Evolutionary conservation across 257 asterid species (phyloP).

Genomic region (Fraxinus pennsylvanica): DNA sequence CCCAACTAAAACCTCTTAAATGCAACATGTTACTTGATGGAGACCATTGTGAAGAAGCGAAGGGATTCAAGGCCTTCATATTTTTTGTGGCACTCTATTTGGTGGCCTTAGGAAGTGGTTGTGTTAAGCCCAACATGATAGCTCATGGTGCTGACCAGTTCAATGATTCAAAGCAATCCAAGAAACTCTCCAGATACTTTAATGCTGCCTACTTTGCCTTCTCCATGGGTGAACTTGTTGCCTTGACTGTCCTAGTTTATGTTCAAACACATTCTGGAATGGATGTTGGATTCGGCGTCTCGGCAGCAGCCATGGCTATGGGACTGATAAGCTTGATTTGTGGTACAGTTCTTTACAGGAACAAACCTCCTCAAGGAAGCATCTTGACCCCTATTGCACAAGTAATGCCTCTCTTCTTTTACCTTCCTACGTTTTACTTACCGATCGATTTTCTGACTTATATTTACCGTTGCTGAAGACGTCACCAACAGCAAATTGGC

Average conservation of each 20-base stretch:
- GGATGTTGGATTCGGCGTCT: conserved; percentile 86
- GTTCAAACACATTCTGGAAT: conserved; percentile 94
- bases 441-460: neutral
- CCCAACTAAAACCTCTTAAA: conserved; percentile 78
- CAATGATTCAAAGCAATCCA: conserved; percentile 50
- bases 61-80: conserved; percentile 60
- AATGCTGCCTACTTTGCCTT: conserved; percentile 93
- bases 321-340: conserved; percentile 62
- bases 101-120: conserved; percentile 95
- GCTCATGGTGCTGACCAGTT: conserved; percentile 96
- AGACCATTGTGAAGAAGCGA: conserved; percentile 59
- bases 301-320: conserved; percentile 90
- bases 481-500: no score
- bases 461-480: no score
- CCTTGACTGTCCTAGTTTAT: conserved; percentile 75
- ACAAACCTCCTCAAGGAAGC: conserved; percentile 80
- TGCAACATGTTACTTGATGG: conserved; percentile 53
- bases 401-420: conserved; percentile 33
- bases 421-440: no score
- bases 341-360: conserved; percentile 59
- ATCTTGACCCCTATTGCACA: conserved; percentile 81
- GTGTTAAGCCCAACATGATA: conserved; percentile 93
- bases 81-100: conserved; percentile 77
- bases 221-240: conserved; percentile 79
- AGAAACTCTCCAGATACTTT: conserved; percentile 77